Percentiles rank a stretch among this genome's conserved stretches.
Conservation (phyloP, 805 yeast genomes). For the Metschnikowia cubensis region DNA sequence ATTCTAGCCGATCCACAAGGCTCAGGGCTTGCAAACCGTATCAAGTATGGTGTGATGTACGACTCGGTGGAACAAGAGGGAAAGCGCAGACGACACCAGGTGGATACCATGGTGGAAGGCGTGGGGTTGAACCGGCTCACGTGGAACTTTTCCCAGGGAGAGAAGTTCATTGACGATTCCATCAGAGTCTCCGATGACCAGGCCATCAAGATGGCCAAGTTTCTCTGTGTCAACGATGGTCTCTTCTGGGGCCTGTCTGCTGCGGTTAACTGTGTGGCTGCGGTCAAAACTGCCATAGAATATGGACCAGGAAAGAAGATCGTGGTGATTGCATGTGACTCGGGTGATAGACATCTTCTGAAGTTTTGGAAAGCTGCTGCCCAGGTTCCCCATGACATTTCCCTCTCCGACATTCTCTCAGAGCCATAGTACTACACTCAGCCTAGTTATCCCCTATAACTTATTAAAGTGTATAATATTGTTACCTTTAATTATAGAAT, state of each 20-base stretch:
- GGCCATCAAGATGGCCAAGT: slow-evolving; percentile 87
- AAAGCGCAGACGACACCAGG: slow-evolving; percentile 90
- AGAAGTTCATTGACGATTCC: slow-evolving; percentile 68
- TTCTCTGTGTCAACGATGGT: slow-evolving; percentile 77
- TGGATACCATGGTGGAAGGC: slow-evolving; percentile 92
- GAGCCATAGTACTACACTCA: not conserved
- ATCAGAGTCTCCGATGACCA: slow-evolving; percentile 74
- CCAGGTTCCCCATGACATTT: slow-evolving; percentile 26
- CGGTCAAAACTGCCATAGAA: slow-evolving; percentile 49
- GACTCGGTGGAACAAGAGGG: slow-evolving; percentile 88
- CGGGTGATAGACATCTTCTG: slow-evolving; percentile 84
- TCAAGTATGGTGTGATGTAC: slow-evolving; percentile 91
- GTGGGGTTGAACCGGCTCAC: slow-evolving; percentile 89
- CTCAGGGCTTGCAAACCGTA: slow-evolving; percentile 80
- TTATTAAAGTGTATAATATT: too few relatives aligned
- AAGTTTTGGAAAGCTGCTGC: slow-evolving; percentile 84
- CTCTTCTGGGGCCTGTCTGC: slow-evolving; percentile 88
- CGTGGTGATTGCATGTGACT: slow-evolving; percentile 87
- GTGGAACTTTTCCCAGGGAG: slow-evolving; percentile 71
- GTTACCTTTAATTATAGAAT: not conserved
- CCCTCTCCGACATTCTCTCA: slow-evolving; percentile 30
- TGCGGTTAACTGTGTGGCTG: slow-evolving; percentile 93
- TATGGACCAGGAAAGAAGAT: slow-evolving; percentile 58
- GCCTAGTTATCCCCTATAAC: too few relatives aligned
- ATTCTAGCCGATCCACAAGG: slow-evolving; percentile 95